Evolutionary conservation across 2,329 filamentous ascomycete species (phyloP), one percentile per base, ranked within the genome.

Genomic region (Aureobasidium sp.): DNA sequence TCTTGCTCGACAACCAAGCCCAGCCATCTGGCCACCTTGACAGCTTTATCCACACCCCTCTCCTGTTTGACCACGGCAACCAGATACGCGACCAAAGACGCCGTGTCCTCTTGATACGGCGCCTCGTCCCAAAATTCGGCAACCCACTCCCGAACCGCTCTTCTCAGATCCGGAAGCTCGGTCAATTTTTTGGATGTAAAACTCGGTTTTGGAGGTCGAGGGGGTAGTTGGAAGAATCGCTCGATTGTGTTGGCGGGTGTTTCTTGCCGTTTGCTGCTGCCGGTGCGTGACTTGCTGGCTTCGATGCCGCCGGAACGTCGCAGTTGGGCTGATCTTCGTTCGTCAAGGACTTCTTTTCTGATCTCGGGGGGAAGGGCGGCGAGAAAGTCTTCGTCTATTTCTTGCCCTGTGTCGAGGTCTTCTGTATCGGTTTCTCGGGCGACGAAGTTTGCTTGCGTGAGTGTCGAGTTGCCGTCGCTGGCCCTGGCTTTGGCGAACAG

Each of bases 291-390:
- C 57, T 61, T 67, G 55, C 47, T 63, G 27, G 29, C 68, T 57
- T 73, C 70, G n/a, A 74, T 71, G 5, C 71, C 71, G 6, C 70
- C 70, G 1, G 67, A 70, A 38, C 84, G 81, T 11, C 84, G 83
- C 21, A 87, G 76, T n/a, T 79, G 83, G 21, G 75, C 73, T 21
- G 81, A 81, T 35, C 79, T 81, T 68, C 92, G 86, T 67, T 95
- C 89, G 21, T 84, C 85, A 2, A 96, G 73, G 7, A 97, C 80
- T 73, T 97, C 92, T 17, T 76, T 78, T 13, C 89, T 84, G 49
- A 95, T 82, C 49, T 95, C 89, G 65, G 88, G 85, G 0, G 93
- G 93, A 0, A 97, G 78, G 17, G 91, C 90, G 0, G 87, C 84
- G 2, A 97, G 83, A 68, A 96, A 92, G 0, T 86, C 84, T 0